These are phyloP conservation scores for Xylariaceae sp. DNA, from an alignment of 2,329 filamentous ascomycete species.

Conservation along the genomic window DNA sequence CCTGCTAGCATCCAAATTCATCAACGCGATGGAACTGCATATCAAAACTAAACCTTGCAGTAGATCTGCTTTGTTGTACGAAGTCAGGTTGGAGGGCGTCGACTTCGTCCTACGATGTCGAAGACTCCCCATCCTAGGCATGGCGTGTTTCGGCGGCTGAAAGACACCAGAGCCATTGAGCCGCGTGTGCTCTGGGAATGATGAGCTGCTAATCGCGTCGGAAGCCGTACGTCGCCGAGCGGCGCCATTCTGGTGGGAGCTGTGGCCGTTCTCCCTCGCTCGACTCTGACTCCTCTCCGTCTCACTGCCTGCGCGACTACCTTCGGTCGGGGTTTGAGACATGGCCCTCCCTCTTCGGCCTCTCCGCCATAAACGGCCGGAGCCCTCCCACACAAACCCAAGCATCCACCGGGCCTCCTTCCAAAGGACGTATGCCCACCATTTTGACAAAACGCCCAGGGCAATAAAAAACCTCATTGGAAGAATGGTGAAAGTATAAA, in stretches of 20 bases:
- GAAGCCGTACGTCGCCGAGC: constrained; percentile 16
- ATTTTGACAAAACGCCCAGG: constrained; percentile 67
- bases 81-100: constrained; percentile 75
- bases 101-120: constrained; percentile 75
- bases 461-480: constrained; percentile 85
- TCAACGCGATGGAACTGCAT: constrained; percentile 76
- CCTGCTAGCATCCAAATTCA: constrained; percentile 88
- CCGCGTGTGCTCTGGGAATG: constrained; percentile 17
- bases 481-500: constrained; percentile 93
- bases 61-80: constrained; percentile 92
- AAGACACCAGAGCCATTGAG: constrained; percentile 20
- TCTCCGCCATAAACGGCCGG: constrained; percentile 72
- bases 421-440: constrained; percentile 69
- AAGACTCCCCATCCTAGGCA: constrained; percentile 31
- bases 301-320: constrained; percentile 27
- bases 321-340: constrained; percentile 22
- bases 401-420: constrained; percentile 70
- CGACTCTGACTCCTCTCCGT: constrained; percentile 36
- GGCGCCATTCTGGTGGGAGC: constrained; percentile 12
- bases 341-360: constrained; percentile 42
- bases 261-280: constrained; percentile 14
- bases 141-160: constrained; percentile 30
- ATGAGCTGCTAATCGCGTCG: constrained; percentile 8
- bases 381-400: constrained; percentile 73
- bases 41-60: constrained; percentile 87